phyloP scores from a whole-genome alignment of 2,329 filamentous ascomycete species.

The Fusarium agapanthi region DNA sequence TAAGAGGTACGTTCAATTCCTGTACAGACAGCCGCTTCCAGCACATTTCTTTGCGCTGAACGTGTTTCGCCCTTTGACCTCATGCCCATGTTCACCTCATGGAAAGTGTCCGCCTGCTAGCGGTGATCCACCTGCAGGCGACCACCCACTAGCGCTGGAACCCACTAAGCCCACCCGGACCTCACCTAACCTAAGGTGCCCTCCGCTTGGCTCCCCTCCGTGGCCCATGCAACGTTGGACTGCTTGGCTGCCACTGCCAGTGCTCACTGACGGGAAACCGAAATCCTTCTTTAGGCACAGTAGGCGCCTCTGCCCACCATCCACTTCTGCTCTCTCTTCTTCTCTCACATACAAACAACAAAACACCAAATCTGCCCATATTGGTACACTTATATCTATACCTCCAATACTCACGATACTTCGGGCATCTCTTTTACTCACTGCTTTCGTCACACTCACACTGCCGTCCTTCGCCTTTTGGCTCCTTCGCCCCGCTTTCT shows the following conservation, averaged over 20 bases:
- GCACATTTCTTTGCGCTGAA: conserved; percentile 10
- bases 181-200: conserved; percentile 24
- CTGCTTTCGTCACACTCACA: conserved; percentile 16
- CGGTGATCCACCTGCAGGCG: conserved; percentile 43
- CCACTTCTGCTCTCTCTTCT: conserved; percentile 12
- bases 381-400: background rate
- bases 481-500: conserved; percentile 34
- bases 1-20: conserved; percentile 18
- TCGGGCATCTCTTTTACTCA: background rate
- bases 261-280: conserved; percentile 7
- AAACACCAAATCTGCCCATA: conserved; percentile 7
- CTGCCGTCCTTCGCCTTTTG: conserved; percentile 3
- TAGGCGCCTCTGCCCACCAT: conserved; percentile 40
- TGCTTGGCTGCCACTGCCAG: conserved; percentile 21
- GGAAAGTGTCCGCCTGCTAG: conserved; percentile 33
- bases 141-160: conserved; percentile 37
- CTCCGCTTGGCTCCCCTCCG: conserved; percentile 16
- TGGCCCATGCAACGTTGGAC: conserved; percentile 43
- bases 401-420: background rate
- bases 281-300: conserved; percentile 39
- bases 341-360: conserved; percentile 23
- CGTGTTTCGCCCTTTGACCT: background rate
- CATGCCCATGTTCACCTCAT: conserved; percentile 11
- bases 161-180: conserved; percentile 28
- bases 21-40: conserved; percentile 13